These are phyloP conservation scores for Sclerotinia nivalis DNA, from an alignment of 2,329 filamentous ascomycete species.

Conservation along the genomic window DNA sequence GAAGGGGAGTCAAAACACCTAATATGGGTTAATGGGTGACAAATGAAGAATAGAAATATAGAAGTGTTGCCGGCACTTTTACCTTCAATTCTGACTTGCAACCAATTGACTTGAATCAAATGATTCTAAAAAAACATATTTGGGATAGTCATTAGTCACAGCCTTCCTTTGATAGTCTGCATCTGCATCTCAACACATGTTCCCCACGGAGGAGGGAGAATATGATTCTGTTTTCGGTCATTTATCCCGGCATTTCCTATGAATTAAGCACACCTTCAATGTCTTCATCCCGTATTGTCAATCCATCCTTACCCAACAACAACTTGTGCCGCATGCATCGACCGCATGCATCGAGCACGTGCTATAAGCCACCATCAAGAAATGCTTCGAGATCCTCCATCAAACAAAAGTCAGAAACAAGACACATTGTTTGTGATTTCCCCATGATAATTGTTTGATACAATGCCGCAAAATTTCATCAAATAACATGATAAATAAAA, in stretches of 20 bases:
- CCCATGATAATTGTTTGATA: not conserved
- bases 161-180: no score
- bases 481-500: not conserved
- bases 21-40: not conserved
- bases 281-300: not conserved
- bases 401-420: not conserved
- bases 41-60: not conserved
- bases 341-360: slow-evolving; percentile 8
- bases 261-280: not conserved
- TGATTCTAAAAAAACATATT: not conserved
- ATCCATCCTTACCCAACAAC: not conserved
- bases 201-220: not conserved
- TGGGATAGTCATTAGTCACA: not conserved
- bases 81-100: not conserved
- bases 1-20: not conserved
- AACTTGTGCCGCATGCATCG: not conserved
- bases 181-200: not conserved
- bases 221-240: slow-evolving; percentile 6
- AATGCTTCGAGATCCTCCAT: slow-evolving; percentile 3
- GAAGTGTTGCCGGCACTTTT: not conserved
- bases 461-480: not conserved
- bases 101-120: not conserved
- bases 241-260: not conserved
- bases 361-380: slow-evolving; percentile 2
- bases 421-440: not conserved